A percentile compares a stretch with the other conserved stretches of the same genome.
Evolutionary conservation across 306 rosid genomes (phyloP).

Genomic region (Lotus japonicus): DNA sequence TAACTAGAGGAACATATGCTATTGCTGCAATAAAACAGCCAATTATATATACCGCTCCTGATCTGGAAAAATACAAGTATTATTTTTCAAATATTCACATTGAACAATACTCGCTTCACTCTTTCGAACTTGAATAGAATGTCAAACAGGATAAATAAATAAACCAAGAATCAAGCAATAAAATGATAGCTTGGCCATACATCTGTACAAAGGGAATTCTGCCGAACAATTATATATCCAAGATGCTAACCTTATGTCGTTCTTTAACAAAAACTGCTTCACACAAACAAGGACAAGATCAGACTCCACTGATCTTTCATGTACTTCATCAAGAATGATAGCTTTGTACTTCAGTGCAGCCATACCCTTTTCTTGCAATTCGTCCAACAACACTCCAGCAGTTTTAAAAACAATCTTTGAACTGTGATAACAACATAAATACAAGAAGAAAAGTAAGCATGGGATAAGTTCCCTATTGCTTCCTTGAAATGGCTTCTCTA

Average conservation of each 20-base stretch:
- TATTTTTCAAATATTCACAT: slow-evolving; percentile 9
- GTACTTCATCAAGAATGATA: slow-evolving; percentile 91
- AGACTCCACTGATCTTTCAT: slow-evolving; percentile 93
- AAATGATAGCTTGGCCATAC: neutral
- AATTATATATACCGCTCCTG: neutral
- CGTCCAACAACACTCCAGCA: slow-evolving; percentile 91
- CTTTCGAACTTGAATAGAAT: neutral
- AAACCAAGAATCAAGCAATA: neutral
- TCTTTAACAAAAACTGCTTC: slow-evolving; percentile 74
- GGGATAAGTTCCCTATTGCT: neutral
- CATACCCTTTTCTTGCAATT: slow-evolving; percentile 72
- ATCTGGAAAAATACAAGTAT: neutral
- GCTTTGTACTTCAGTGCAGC: slow-evolving; percentile 71
- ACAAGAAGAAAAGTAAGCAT: neutral
- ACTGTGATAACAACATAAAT: slow-evolving; percentile 28
- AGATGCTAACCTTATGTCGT: slow-evolving; percentile 60
- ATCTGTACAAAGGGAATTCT: neutral
- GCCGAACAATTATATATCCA: slow-evolving; percentile 4
- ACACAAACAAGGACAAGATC: slow-evolving; percentile 87
- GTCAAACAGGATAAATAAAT: neutral
- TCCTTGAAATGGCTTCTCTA: neutral
- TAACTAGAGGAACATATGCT: neutral
- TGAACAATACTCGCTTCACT: neutral
- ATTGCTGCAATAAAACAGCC: neutral
- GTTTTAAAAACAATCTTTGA: slow-evolving; percentile 77